Evolutionary conservation across 345 rosid species (phyloP).

Genomic region (Sonneratia alba): DNA sequence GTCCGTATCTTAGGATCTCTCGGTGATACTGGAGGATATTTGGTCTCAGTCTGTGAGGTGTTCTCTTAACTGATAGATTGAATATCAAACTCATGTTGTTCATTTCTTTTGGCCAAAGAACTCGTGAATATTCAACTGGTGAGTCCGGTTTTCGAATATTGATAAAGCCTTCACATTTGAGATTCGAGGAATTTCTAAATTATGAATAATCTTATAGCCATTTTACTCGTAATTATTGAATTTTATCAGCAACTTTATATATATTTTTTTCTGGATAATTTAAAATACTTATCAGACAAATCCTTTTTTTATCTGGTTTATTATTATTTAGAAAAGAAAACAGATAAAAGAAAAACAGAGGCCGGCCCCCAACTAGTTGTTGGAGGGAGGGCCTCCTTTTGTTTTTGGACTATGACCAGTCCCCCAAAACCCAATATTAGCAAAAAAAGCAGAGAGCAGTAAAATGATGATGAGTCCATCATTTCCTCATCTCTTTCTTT

Average conservation of each 20-base stretch:
- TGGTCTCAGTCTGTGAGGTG: too few relatives aligned
- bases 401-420: conserved; percentile 2
- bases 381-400: not conserved
- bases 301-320: not conserved
- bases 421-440: not conserved
- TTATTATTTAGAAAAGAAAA: not conserved
- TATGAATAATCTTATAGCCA: too few relatives aligned
- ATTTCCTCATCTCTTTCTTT: not conserved
- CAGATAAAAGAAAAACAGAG: not conserved
- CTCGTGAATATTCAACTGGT: too few relatives aligned
- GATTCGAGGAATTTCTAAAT: too few relatives aligned
- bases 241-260: too few relatives aligned
- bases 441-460: not conserved
- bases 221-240: too few relatives aligned
- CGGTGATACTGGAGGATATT: not conserved
- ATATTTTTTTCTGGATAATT: too few relatives aligned
- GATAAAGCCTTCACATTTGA: too few relatives aligned
- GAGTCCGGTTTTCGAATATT: too few relatives aligned
- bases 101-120: too few relatives aligned
- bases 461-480: not conserved
- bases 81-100: too few relatives aligned
- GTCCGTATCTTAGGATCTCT: not conserved
- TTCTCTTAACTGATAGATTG: too few relatives aligned
- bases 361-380: not conserved
- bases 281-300: not conserved